Evolutionary conservation across 305 asterid genomes (phyloP).

Genomic region (Coffea humblotiana): DNA sequence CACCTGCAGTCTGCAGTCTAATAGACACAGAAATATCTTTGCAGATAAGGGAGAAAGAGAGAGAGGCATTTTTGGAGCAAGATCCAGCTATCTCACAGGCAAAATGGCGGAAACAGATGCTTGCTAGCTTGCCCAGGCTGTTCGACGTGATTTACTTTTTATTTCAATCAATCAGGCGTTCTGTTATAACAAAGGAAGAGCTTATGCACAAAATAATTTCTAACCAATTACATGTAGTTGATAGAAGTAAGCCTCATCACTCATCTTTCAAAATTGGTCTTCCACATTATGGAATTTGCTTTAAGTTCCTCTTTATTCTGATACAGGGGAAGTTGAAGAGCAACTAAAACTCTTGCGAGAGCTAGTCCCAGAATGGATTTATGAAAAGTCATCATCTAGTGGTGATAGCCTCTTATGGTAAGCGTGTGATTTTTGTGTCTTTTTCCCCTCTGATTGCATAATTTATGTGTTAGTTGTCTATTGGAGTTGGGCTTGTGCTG

Average conservation of each 20-base stretch:
- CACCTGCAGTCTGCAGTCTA: not conserved
- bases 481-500: no score
- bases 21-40: not conserved
- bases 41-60: constrained; percentile 81
- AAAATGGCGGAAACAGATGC: constrained; percentile 61
- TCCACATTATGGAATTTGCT: constrained; percentile 11
- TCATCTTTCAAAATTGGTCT: constrained; percentile 3
- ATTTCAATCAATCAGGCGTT: constrained; percentile 62
- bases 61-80: constrained; percentile 41
- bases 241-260: constrained; percentile 47
- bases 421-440: constrained; percentile 15
- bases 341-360: constrained; percentile 71
- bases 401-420: constrained; percentile 70
- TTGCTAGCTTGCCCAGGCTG: constrained; percentile 66
- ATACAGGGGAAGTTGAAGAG: constrained; percentile 74
- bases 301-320: constrained; percentile 20
- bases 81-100: constrained; percentile 91
- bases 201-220: constrained; percentile 52
- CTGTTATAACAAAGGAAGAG: constrained; percentile 73
- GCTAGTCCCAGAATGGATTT: constrained; percentile 86
- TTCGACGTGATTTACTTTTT: constrained; percentile 60
- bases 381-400: constrained; percentile 47
- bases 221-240: constrained; percentile 44
- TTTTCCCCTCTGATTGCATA: not conserved
- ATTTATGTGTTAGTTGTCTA: not conserved